Conservation (phyloP, 805 yeast species). For the Danielia oregonensis region DNA sequence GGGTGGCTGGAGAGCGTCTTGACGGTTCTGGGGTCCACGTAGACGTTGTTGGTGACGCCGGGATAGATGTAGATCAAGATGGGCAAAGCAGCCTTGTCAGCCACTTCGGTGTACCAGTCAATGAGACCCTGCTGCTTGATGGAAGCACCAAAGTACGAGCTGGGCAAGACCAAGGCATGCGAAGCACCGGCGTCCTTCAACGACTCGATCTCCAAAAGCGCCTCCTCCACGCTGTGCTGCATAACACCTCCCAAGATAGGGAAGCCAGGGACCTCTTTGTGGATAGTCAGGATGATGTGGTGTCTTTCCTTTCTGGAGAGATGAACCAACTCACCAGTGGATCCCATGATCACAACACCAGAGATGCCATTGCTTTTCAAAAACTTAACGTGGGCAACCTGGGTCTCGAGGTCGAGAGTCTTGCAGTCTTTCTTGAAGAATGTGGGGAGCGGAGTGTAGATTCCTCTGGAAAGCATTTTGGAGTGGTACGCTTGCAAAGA, state of each 20-base stretch:
- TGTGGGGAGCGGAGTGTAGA: constrained; percentile 54
- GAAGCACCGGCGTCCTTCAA: constrained; percentile 22
- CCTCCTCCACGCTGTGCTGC: constrained; percentile 35
- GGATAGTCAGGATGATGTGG: constrained; percentile 27
- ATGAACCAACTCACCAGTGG: constrained; percentile 55
- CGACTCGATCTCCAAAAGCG: constrained; percentile 23
- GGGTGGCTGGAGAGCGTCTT: constrained; percentile 40
- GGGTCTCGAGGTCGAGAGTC: constrained; percentile 43
- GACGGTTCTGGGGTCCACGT: constrained; percentile 36
- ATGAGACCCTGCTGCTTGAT: constrained; percentile 45
- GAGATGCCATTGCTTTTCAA: constrained; percentile 41
- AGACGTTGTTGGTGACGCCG: constrained; percentile 44
- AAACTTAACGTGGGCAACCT: constrained; percentile 41
- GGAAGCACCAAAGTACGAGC: constrained; percentile 42
- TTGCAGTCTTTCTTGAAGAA: constrained; percentile 43
- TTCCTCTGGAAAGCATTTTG: constrained; percentile 32
- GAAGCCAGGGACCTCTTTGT: constrained; percentile 35
- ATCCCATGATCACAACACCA: constrained; percentile 50
- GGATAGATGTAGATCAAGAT: constrained; percentile 46
- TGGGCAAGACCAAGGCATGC: constrained; percentile 40
- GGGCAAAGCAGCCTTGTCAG: constrained; percentile 41
- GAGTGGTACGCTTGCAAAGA: too few relatives aligned
- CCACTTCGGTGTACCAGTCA: constrained; percentile 42
- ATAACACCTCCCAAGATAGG: constrained; percentile 49
- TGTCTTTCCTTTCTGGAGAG: constrained; percentile 44